Base-by-base conservation (phyloP, 164 flowering plant genomes). In the Liriodendron chinense region DNA sequence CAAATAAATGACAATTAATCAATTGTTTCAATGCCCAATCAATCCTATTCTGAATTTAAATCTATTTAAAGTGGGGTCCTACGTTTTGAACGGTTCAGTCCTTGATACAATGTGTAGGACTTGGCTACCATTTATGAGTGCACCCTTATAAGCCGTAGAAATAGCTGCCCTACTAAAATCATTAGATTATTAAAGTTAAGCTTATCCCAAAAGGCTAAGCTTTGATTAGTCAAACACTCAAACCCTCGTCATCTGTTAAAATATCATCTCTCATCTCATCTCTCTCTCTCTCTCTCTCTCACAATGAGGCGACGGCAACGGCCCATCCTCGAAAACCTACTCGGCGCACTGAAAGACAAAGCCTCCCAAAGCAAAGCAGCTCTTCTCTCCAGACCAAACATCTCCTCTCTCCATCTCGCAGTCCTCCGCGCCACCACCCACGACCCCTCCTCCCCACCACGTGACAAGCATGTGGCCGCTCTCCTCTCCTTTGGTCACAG, bases 371-470 rank as follows among this genome's bases (percentile, higher is more conserved):
- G 89, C 89, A 91, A 86, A 78, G 94, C 94, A 22, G 82, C 84
- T n/a, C 47, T 91, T 21, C 74, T 86, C 72, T 84, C 86, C 72
- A 77, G 78, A 7, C 80, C 89, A 25, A 68, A 71, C 74, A 70
- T 65, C 1, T 67, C 80, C 12, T 74, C 91, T 16, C 73, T 84
- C 12, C 82, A 73, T 70, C 78, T 82, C 13, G 84, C 96, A 18
- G 79, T 93, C 80, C 77, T 91, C 68, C 84, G 89, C 20, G 88
- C 92, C 89, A 94, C 98, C 73, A 82, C 90, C n/a, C 97, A 91
- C 81, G 69, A 80, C n/a, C 74, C 85, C 4, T 62, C 85, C 0
- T 21, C 49, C 3, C 70, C 85, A 1, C 92, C 96, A 0, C 61
- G 48, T 9, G 83, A 78, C 24, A 82, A 83, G 64, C 89, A 85